Evolutionary conservation across 164 flowering plant species (phyloP).

Genomic region (Nymphaea colorata): DNA sequence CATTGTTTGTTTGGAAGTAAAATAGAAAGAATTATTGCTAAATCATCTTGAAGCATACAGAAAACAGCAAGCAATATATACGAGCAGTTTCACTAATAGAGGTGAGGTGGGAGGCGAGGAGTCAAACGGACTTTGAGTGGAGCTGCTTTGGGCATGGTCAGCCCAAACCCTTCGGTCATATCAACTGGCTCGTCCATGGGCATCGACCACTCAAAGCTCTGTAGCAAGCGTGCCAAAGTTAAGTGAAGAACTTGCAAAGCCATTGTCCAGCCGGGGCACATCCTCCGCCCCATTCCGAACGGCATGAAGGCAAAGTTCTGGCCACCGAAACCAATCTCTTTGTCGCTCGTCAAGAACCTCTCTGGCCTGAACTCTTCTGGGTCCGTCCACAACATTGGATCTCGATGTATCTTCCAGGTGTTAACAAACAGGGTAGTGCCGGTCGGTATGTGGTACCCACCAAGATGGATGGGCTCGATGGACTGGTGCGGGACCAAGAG

Average conservation of each 20-base stretch:
- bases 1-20: no score
- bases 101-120: background rate
- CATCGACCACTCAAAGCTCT: background rate
- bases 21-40: no score
- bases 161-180: background rate
- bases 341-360: slow-evolving; percentile 16
- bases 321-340: background rate
- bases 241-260: slow-evolving; percentile 1
- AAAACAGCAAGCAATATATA: no score
- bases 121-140: background rate
- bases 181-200: background rate
- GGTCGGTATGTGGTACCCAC: slow-evolving; percentile 16
- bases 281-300: slow-evolving; percentile 1
- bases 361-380: slow-evolving; percentile 38
- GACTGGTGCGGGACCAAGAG: slow-evolving; percentile 37
- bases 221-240: background rate
- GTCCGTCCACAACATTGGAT: slow-evolving; percentile 38
- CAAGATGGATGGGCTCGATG: slow-evolving; percentile 20
- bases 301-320: slow-evolving; percentile 1
- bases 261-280: background rate
- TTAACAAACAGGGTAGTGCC: slow-evolving; percentile 36
- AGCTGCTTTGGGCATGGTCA: background rate
- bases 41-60: no score
- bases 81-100: background rate
- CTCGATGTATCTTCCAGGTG: slow-evolving; percentile 39